phyloP scores from a whole-genome alignment of 2,329 filamentous ascomycete species.

The Canariomyces notabilis region DNA sequence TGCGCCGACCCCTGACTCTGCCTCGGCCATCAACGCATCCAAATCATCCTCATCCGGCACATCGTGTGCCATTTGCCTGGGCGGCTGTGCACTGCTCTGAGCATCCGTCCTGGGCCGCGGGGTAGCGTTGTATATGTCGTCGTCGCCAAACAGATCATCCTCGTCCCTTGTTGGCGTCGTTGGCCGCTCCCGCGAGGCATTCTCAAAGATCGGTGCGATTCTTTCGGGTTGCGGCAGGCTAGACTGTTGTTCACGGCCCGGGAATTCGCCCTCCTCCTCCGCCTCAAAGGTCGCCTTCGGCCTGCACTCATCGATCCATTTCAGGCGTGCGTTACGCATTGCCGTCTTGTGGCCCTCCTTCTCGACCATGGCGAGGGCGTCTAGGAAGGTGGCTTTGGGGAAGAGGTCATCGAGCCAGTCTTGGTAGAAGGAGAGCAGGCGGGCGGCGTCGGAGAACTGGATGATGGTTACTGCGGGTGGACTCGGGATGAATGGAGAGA shows the following conservation, averaged over 20 bases:
- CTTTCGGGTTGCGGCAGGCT: slow-evolving; percentile 28
- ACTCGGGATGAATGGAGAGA: not conserved
- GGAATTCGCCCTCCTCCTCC: slow-evolving; percentile 30
- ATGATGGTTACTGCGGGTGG: not conserved
- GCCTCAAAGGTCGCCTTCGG: slow-evolving; percentile 38
- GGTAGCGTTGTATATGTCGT: slow-evolving; percentile 53
- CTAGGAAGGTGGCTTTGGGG: slow-evolving; percentile 88
- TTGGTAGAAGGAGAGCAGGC: slow-evolving; percentile 85
- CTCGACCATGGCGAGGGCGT: slow-evolving; percentile 85
- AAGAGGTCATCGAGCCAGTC: slow-evolving; percentile 96
- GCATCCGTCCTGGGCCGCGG: slow-evolving; percentile 31
- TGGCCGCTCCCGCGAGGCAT: slow-evolving; percentile 22
- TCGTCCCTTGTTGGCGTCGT: slow-evolving; percentile 33
- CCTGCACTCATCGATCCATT: slow-evolving; percentile 78
- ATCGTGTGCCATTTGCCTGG: slow-evolving; percentile 11
- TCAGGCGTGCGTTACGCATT: slow-evolving; percentile 67
- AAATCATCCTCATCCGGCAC: slow-evolving; percentile 44
- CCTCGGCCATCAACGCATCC: slow-evolving; percentile 50
- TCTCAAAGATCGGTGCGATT: slow-evolving; percentile 37
- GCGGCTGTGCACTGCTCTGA: slow-evolving; percentile 4
- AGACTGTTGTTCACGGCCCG: slow-evolving; percentile 19
- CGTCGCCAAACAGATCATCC: slow-evolving; percentile 40
- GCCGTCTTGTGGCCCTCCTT: slow-evolving; percentile 83
- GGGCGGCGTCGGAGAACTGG: slow-evolving; percentile 77
- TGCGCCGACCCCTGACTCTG: slow-evolving; percentile 30